Evolutionary conservation across 2,329 filamentous ascomycete species (phyloP), one percentile per base, ranked within the genome.

Genomic region (Eurotiales sp.): DNA sequence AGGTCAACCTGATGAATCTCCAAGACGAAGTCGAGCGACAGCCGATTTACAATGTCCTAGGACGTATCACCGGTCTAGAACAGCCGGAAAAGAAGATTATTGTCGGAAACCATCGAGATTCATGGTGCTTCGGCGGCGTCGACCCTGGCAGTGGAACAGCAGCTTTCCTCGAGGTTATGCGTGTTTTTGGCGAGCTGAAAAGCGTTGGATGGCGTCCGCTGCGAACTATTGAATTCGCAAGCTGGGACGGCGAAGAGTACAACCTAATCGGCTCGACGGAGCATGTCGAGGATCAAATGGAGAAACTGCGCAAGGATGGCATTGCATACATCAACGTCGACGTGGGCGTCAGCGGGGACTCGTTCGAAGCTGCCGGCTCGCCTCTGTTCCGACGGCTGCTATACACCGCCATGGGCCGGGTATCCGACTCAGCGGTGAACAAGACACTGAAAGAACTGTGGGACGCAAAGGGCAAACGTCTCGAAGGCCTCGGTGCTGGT

Each of bases 221-320:
- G 14, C 86, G 93, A n/a, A 95, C 90, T 3, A 95, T 99, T 57
- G 88, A 95, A 67, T 97, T 99, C 68, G 90, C 91, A 64, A 96
- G 89, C 29, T 99, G 93, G 93, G 93, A 99, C 67, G 93, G 83
- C 3, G 86, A 86, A 59, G 90, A 92, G 69, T 97, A 96, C 74
- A 96, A 96, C 69, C 75, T 93, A 41, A 88, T 96, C 52, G 93
- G 93, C 8, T 95, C 90, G 10, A 97, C 93, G 1, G 93, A 99
- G 68, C 92, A 87, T 62, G 93, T 99, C 41, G 93, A 99, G 72
- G 86, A 87, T 42, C 85, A 92, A 59, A 76, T 90, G 23, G 84
- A 91, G 0, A 68, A 74, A 3, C 77, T 99, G 6, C 85, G 88
- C 37, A 74, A 80, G 15, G 80, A 93, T 60, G 92, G 82, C 0